A percentile compares a stretch with the other conserved stretches of the same genome.
phyloP scores from a whole-genome alignment of 768 basidiomycete species.

The Hypholoma fasciculare region DNA sequence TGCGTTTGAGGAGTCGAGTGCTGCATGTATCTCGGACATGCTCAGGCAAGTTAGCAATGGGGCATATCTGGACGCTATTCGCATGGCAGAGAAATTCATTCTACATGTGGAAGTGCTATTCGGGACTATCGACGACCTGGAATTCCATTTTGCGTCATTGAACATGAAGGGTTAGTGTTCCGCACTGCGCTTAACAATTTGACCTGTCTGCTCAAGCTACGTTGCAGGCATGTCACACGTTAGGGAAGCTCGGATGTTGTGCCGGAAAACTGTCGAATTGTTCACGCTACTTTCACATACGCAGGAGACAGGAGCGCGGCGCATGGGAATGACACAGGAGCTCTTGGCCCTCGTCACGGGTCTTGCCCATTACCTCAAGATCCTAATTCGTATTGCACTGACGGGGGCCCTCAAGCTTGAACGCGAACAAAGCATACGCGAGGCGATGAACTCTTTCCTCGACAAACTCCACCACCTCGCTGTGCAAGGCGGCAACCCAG shows the following conservation, averaged over 20 bases:
- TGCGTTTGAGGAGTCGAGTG: slow-evolving; percentile 98
- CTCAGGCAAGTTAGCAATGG: slow-evolving; percentile 95
- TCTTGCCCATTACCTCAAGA: slow-evolving; percentile 99
- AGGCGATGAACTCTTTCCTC: slow-evolving; percentile 87
- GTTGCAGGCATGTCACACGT: slow-evolving; percentile 92
- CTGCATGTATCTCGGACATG: slow-evolving; percentile 99
- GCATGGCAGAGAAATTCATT: slow-evolving; percentile 99
- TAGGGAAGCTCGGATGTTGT: slow-evolving; percentile 96
- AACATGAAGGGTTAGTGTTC: slow-evolving; percentile 76
- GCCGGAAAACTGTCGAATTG: slow-evolving; percentile 97
- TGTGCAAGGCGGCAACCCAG: slow-evolving; percentile 79
- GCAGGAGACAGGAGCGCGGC: slow-evolving; percentile 85
- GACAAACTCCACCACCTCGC: slow-evolving; percentile 92
- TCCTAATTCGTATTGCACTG: slow-evolving; percentile 95
- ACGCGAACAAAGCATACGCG: slow-evolving; percentile 78
- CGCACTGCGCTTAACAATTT: neutral
- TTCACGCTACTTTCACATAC: slow-evolving; percentile 96
- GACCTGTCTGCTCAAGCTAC: neutral
- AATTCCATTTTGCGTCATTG: slow-evolving; percentile 78
- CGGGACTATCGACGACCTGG: slow-evolving; percentile 94
- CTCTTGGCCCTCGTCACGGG: slow-evolving; percentile 96
- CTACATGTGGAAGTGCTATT: slow-evolving; percentile 98
- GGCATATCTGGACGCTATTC: slow-evolving; percentile 93
- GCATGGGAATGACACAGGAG: slow-evolving; percentile 97
- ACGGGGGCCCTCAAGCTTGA: slow-evolving; percentile 96